Evolutionary conservation across 768 basidiomycete genomes (phyloP).

Genomic region (Cyclocybe cylindracea): DNA sequence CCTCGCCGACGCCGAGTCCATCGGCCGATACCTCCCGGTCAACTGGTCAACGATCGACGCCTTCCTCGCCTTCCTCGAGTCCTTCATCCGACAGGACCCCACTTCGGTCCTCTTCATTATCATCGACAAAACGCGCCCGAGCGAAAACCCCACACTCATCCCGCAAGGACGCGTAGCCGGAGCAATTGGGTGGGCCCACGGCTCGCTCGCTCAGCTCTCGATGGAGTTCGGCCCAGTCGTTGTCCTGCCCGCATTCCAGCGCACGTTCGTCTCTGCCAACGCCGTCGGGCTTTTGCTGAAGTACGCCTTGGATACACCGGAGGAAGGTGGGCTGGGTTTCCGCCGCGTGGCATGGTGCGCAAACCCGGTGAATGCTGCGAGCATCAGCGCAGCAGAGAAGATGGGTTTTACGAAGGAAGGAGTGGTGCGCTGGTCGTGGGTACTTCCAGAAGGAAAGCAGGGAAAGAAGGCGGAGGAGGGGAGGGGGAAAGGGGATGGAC

Average conservation of each 20-base stretch:
- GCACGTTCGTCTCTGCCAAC: conserved; percentile 49
- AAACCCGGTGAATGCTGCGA: conserved; percentile 42
- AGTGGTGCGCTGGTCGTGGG: conserved; percentile 47
- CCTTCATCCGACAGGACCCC: conserved; percentile 25
- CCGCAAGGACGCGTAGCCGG: conserved; percentile 43
- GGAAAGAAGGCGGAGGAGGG: conserved; percentile 19
- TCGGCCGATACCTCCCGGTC: conserved; percentile 43
- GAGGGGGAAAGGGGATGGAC: conserved; percentile 34
- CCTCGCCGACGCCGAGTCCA: conserved; percentile 23
- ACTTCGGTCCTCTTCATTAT: conserved; percentile 40
- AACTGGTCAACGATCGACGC: conserved; percentile 26
- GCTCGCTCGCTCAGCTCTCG: conserved; percentile 27
- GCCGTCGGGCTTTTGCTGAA: conserved; percentile 42
- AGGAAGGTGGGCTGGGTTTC: conserved; percentile 47
- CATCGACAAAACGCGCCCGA: conserved; percentile 44
- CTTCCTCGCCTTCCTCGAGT: conserved; percentile 30
- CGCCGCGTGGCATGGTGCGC: conserved; percentile 58
- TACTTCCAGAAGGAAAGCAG: conserved; percentile 34
- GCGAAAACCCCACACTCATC: conserved; percentile 11
- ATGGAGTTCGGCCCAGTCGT: conserved; percentile 53
- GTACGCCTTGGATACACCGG: conserved; percentile 37
- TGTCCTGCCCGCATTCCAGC: conserved; percentile 48
- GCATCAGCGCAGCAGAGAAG: conserved; percentile 47
- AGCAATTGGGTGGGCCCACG: conserved; percentile 45
- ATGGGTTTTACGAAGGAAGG: conserved; percentile 57